Percentiles rank a stretch among this genome's conserved stretches.
Conservation (phyloP, 108 stramenopile species). For the Craspedostauros australis region DNA sequence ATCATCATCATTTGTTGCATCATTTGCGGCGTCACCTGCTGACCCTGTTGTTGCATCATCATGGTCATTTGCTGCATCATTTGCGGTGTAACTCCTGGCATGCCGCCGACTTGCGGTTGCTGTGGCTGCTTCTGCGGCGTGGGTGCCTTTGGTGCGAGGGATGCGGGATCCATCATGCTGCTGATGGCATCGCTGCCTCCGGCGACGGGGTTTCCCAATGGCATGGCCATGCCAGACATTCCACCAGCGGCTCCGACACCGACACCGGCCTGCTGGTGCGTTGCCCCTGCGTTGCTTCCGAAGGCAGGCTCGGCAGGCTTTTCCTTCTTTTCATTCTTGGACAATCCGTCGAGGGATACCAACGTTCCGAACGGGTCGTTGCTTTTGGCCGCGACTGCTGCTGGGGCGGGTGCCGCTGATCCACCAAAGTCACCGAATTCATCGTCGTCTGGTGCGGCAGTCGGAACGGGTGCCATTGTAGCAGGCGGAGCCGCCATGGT, state of each 20-base stretch:
- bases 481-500: not conserved
- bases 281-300: not conserved
- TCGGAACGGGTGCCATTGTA: conserved; percentile 22
- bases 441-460: conserved; percentile 26
- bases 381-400: conserved; percentile 16
- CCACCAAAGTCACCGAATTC: conserved; percentile 57
- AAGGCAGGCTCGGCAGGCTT: conserved; percentile 4
- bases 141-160: conserved; percentile 5
- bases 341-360: conserved; percentile 70
- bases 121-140: conserved; percentile 8
- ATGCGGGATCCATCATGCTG: conserved; percentile 33
- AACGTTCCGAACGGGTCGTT: conserved; percentile 69
- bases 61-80: conserved; percentile 16
- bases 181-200: conserved; percentile 46
- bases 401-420: conserved; percentile 28
- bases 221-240: conserved; percentile 4
- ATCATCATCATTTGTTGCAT: conserved; percentile 29
- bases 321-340: conserved; percentile 57
- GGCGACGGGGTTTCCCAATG: conserved; percentile 8
- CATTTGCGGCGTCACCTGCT: conserved; percentile 17
- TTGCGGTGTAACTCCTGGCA: conserved; percentile 11
- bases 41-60: not conserved
- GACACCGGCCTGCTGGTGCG: conserved; percentile 18
- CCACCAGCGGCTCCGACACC: conserved; percentile 25
- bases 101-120: conserved; percentile 4